phyloP scores from a whole-genome alignment of 2,329 filamentous ascomycete species.

The Pyrenochaeta sp. region DNA sequence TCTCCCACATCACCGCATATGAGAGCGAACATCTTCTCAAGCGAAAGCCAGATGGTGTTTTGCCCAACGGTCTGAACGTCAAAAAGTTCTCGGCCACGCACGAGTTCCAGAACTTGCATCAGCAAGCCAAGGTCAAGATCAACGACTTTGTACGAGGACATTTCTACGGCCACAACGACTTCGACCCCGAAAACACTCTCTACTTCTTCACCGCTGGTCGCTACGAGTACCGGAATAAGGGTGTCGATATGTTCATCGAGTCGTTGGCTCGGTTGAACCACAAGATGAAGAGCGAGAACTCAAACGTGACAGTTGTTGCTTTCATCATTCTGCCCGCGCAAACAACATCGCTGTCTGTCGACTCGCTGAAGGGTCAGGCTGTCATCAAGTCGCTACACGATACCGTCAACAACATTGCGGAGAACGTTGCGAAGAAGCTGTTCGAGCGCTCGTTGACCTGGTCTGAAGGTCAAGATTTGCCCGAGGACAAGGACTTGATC shows the following conservation, averaged over 20 bases:
- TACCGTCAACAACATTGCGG: constrained; percentile 91
- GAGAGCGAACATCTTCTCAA: constrained; percentile 98
- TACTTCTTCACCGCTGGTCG: constrained; percentile 98
- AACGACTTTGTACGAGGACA: constrained; percentile 97
- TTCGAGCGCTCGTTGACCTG: constrained; percentile 94
- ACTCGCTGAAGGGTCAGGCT: constrained; percentile 94
- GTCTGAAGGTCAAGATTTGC: constrained; percentile 92
- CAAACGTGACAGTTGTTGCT: constrained; percentile 92
- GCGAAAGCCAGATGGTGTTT: constrained; percentile 94
- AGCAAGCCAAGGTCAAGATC: constrained; percentile 96
- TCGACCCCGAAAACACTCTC: constrained; percentile 93
- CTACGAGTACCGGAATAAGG: constrained; percentile 98
- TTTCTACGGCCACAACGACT: constrained; percentile 98
- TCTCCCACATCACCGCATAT: constrained; percentile 98
- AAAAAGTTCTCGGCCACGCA: constrained; percentile 98
- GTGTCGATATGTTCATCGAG: constrained; percentile 99
- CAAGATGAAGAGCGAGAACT: constrained; percentile 82
- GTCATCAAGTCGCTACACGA: constrained; percentile 96
- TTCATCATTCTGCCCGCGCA: constrained; percentile 99
- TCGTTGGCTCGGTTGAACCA: constrained; percentile 94
- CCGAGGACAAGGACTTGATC: constrained; percentile 96
- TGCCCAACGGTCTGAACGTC: constrained; percentile 97
- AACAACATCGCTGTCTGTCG: constrained; percentile 92
- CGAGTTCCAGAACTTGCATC: constrained; percentile 98
- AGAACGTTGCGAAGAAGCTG: constrained; percentile 89